Evolutionary conservation across 1,284 basidiomycete genomes (phyloP).

Genomic region (Erythrobasidium hasegawianum): DNA sequence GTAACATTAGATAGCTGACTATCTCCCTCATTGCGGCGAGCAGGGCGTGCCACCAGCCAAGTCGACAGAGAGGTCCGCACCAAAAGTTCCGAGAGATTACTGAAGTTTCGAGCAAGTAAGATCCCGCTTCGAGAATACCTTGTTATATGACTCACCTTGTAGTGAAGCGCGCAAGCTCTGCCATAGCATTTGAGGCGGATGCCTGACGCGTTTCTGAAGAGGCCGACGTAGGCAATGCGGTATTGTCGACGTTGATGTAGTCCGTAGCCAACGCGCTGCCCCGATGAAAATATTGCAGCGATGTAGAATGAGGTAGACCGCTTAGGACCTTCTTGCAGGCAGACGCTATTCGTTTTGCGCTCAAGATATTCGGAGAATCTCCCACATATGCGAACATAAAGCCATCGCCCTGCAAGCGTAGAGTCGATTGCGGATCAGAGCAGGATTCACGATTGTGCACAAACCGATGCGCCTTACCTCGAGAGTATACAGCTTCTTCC

Average conservation of each 20-base stretch:
- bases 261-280: not conserved
- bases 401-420: too few relatives aligned
- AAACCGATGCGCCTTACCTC: too few relatives aligned
- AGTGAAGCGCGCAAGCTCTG: not conserved
- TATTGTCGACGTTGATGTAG: not conserved
- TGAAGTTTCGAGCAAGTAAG: not conserved
- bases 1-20: not conserved
- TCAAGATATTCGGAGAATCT: too few relatives aligned
- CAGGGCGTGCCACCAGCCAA: slow-evolving; percentile 18
- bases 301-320: too few relatives aligned
- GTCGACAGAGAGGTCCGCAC: slow-evolving; percentile 11
- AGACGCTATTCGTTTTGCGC: too few relatives aligned
- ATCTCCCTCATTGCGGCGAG: not conserved
- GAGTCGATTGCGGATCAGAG: too few relatives aligned
- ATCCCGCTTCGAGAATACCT: not conserved
- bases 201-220: not conserved
- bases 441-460: too few relatives aligned
- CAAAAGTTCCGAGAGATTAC: slow-evolving; percentile 9
- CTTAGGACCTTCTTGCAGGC: too few relatives aligned
- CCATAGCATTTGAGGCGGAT: slow-evolving; percentile 9
- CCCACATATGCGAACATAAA: too few relatives aligned
- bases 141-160: not conserved
- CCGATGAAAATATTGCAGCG: too few relatives aligned
- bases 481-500: too few relatives aligned
- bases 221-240: not conserved